Evolutionary conservation across 768 basidiomycete species (phyloP).

Genomic region (Podaxis carcinomalis): DNA sequence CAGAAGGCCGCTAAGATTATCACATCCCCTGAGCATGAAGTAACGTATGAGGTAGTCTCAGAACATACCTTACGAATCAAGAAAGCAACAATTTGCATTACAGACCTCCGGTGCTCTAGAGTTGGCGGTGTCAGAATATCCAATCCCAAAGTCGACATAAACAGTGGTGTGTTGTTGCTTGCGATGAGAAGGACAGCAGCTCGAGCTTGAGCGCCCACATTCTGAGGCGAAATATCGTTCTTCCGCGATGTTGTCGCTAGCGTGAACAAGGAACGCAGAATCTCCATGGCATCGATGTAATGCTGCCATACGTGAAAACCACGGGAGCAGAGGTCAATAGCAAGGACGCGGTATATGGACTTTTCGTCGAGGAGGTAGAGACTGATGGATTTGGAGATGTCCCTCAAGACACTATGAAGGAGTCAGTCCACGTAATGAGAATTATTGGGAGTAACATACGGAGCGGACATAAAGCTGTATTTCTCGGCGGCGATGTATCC

Average conservation of each 20-base stretch:
- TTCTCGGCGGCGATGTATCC: slow-evolving; percentile 82
- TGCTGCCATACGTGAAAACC: slow-evolving; percentile 96
- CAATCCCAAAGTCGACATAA: slow-evolving; percentile 90
- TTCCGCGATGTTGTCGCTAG: slow-evolving; percentile 73
- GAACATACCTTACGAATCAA: slow-evolving; percentile 77
- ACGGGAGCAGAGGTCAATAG: slow-evolving; percentile 85
- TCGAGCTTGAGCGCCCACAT: slow-evolving; percentile 74
- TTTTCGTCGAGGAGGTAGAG: slow-evolving; percentile 73
- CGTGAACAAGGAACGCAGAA: slow-evolving; percentile 78
- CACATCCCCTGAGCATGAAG: not conserved
- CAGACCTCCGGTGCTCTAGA: slow-evolving; percentile 75
- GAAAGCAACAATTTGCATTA: slow-evolving; percentile 92
- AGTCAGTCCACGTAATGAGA: not conserved
- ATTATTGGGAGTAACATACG: slow-evolving; percentile 35
- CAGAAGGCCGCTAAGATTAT: slow-evolving; percentile 63
- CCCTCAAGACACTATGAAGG: slow-evolving; percentile 61
- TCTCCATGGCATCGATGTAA: slow-evolving; percentile 85
- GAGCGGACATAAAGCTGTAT: slow-evolving; percentile 68
- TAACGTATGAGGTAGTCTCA: not conserved
- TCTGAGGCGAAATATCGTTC: slow-evolving; percentile 63
- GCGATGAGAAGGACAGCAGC: slow-evolving; percentile 84
- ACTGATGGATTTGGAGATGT: slow-evolving; percentile 80
- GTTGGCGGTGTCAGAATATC: slow-evolving; percentile 81
- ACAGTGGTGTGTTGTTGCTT: slow-evolving; percentile 74
- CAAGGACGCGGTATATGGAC: slow-evolving; percentile 62